phyloP scores from a whole-genome alignment of 2,329 filamentous ascomycete species.

The Lasiodiplodia theobromae region DNA sequence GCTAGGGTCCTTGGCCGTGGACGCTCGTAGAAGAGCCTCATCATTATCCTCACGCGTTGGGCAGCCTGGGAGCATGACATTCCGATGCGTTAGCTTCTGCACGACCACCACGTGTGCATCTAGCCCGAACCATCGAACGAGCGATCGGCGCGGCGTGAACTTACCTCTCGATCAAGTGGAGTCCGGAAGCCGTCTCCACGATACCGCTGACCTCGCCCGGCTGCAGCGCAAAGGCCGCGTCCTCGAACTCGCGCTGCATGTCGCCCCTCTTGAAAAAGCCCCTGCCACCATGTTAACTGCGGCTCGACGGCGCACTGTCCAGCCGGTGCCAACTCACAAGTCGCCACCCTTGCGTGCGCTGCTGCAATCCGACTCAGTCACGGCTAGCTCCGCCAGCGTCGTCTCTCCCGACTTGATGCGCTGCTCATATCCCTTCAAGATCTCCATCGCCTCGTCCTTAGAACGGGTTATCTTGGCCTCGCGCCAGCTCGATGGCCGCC shows the following conservation, averaged over 20 bases:
- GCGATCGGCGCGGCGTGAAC: slow-evolving; percentile 33
- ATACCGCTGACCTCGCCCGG: slow-evolving; percentile 85
- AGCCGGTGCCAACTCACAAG: slow-evolving; percentile 62
- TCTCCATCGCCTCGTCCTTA: slow-evolving; percentile 83
- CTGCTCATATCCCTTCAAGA: slow-evolving; percentile 76
- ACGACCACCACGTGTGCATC: slow-evolving; percentile 16
- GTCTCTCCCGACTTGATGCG: slow-evolving; percentile 75
- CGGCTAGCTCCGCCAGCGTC: slow-evolving; percentile 81
- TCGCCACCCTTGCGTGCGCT: slow-evolving; percentile 94
- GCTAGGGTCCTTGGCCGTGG: slow-evolving; percentile 7
- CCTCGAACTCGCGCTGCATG: slow-evolving; percentile 99
- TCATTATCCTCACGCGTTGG: slow-evolving; percentile 14
- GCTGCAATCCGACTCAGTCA: slow-evolving; percentile 92
- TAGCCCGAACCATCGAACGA: neutral
- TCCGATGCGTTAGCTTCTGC: slow-evolving; percentile 21
- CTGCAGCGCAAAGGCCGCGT: slow-evolving; percentile 89
- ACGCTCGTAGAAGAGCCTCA: slow-evolving; percentile 20
- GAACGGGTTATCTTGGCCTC: slow-evolving; percentile 86
- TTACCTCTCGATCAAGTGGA: slow-evolving; percentile 96
- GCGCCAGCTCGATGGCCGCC: slow-evolving; percentile 91
- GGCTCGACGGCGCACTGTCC: slow-evolving; percentile 17
- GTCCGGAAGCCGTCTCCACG: slow-evolving; percentile 89
- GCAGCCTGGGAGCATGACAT: slow-evolving; percentile 20
- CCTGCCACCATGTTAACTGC: slow-evolving; percentile 47
- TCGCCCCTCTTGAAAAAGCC: slow-evolving; percentile 94